Base-by-base conservation (phyloP, 306 rosid species). In the Benincasa hispida region DNA sequence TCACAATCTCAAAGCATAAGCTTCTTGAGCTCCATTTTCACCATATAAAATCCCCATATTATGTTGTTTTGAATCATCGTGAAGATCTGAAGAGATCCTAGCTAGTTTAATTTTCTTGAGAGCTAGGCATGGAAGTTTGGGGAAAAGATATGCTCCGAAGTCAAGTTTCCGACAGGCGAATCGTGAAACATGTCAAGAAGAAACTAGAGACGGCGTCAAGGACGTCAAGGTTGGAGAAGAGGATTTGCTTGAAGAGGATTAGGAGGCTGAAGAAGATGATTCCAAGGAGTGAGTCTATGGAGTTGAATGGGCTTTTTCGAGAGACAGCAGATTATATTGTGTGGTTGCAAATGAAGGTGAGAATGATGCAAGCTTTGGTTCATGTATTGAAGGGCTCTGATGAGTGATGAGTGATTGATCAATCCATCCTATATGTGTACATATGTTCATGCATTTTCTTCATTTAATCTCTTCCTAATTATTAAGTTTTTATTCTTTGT, bases 321-420 rank as follows among this genome's bases (percentile, higher is more conserved):
- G 91, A 92, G 74, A 87, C 99, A 8, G 95, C 93, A 74, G 85
- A 89, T 77, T 90, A 94, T 73, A 92, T 94, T 72, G 78, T 92
- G 82, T 81, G 88, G 32, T 72, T 94, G 62, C 89, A 94, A 84
- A 87, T 73, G 50, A 92, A 88, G 83, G 96, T 94, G 75, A 90
- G 86, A 32, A 82, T 88, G 80, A 89, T 94, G 99, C 92, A 92
- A 79, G 80, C 81, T 77, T 79, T 94, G 93, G 92, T 92, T 76
- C 67, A 90, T 74, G 83, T 84, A 39, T 79, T 92, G 81, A 77
- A 82, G 58, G 85, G 61, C 51, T 84, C 88, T 72, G 81, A 80
- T 55, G 19, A 30, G 48, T 62, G 59, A 77, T 45, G 6, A 47
- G 10, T 28, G 10, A 22, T 28, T 48, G 19, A 18, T 15, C 8